A percentile compares a stretch with the other conserved stretches of the same genome.
phyloP scores from a whole-genome alignment of 148 eudicot species.

The Rhododendron kiyosumense region DNA sequence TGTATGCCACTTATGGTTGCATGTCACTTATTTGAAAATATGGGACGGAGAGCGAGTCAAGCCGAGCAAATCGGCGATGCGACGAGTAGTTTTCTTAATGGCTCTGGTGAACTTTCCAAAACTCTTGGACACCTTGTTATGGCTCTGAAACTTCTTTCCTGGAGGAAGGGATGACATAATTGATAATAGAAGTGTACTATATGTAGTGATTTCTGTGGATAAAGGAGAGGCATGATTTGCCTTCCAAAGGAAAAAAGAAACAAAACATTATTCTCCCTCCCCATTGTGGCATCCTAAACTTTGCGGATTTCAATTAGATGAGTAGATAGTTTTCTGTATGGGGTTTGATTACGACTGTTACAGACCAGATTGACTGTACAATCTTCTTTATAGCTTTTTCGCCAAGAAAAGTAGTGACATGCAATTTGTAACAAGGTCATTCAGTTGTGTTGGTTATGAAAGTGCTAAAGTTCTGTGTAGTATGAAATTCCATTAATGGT shows the following conservation, averaged over 20 bases:
- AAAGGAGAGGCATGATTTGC: too few relatives aligned
- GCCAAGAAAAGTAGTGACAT: neutral
- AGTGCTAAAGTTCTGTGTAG: neutral
- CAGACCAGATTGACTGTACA: neutral
- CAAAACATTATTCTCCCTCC: too few relatives aligned
- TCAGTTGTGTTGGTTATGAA: neutral
- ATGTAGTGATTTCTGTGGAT: neutral
- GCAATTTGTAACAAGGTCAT: neutral
- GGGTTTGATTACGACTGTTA: neutral
- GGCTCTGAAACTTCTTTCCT: neutral
- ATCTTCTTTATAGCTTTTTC: neutral
- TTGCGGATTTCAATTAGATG: neutral
- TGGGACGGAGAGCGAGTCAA: too few relatives aligned
- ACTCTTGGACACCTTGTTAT: neutral
- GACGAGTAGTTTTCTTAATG: neutral
- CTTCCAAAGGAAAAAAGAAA: too few relatives aligned
- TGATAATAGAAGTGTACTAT: neutral
- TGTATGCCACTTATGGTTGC: neutral
- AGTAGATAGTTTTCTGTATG: neutral
- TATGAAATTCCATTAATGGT: neutral
- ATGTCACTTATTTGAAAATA: neutral
- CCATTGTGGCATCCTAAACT: too few relatives aligned
- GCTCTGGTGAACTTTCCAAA: constrained; percentile 4
- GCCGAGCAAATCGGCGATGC: neutral
- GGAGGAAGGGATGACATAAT: neutral